Conservation (phyloP, 306 rosid genomes). For the Fragaria vesca region DNA sequence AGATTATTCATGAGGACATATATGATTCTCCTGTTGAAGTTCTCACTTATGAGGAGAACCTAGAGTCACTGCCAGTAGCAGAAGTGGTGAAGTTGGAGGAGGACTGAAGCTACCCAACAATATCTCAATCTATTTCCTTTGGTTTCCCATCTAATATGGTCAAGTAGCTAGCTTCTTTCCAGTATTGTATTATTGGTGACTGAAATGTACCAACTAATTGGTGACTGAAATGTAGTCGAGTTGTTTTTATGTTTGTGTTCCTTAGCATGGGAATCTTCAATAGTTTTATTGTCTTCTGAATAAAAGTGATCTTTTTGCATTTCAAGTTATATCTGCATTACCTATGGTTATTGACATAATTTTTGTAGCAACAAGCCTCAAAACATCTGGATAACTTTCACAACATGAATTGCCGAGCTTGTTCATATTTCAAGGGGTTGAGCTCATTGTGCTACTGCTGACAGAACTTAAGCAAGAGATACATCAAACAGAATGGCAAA, state of each 20-base stretch:
- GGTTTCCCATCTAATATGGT: no score
- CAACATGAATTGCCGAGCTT: neutral
- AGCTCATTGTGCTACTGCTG: neutral
- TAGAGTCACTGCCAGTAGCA: neutral
- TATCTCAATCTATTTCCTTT: no score
- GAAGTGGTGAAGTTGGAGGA: neutral
- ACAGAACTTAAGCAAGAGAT: neutral
- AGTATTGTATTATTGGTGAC: no score
- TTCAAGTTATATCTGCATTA: neutral
- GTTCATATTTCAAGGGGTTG: neutral
- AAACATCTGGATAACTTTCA: neutral
- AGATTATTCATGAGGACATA: neutral
- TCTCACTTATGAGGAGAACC: neutral
- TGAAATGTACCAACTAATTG: no score
- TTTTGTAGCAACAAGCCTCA: neutral
- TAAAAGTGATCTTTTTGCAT: neutral
- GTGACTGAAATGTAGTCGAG: no score
- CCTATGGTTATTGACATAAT: neutral
- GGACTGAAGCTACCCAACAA: no score
- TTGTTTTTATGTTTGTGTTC: neutral
- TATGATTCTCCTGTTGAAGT: neutral
- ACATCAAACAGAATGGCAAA: neutral
- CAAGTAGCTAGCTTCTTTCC: no score
- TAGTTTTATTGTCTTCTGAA: neutral
- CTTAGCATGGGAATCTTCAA: neutral